phyloP scores from a whole-genome alignment of 352 stramenopile genomes.

The Pythium phragmiticola region DNA sequence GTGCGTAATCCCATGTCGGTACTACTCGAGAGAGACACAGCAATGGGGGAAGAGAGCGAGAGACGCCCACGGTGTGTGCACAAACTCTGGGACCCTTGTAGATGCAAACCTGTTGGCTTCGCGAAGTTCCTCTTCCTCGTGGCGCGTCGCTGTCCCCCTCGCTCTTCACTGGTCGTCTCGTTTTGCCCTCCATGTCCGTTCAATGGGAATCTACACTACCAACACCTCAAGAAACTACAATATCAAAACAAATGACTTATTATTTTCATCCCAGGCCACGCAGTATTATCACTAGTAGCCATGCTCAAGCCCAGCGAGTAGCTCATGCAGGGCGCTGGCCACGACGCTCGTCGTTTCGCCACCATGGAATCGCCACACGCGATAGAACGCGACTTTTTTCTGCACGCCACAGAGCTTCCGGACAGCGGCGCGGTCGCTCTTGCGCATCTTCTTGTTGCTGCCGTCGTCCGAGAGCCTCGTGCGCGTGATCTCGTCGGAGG shows the following conservation, averaged over 20 bases:
- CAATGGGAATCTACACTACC: constrained; percentile 14
- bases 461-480: constrained; percentile 19
- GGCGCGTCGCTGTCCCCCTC: neutral
- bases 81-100: neutral
- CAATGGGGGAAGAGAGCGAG: neutral
- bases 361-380: constrained; percentile 42
- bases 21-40: neutral
- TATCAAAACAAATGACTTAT: constrained; percentile 22
- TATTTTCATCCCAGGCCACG: neutral
- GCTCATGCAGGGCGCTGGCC: neutral
- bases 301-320: neutral
- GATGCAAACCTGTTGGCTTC: too few relatives aligned
- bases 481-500: constrained; percentile 22
- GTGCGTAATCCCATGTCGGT: constrained; percentile 6
- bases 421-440: constrained; percentile 20
- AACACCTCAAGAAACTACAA: constrained; percentile 7
- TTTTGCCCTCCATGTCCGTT: constrained; percentile 7
- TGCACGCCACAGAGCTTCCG: constrained; percentile 35
- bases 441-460: constrained; percentile 18
- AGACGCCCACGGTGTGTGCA: neutral
- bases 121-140: neutral
- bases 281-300: neutral
- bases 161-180: neutral
- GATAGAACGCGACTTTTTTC: constrained; percentile 66
- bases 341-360: constrained; percentile 2